Evolutionary conservation across 2,329 filamentous ascomycete genomes (phyloP), one percentile per base, ranked within the genome.

Genomic region (Dactylonectria estremocensis): DNA sequence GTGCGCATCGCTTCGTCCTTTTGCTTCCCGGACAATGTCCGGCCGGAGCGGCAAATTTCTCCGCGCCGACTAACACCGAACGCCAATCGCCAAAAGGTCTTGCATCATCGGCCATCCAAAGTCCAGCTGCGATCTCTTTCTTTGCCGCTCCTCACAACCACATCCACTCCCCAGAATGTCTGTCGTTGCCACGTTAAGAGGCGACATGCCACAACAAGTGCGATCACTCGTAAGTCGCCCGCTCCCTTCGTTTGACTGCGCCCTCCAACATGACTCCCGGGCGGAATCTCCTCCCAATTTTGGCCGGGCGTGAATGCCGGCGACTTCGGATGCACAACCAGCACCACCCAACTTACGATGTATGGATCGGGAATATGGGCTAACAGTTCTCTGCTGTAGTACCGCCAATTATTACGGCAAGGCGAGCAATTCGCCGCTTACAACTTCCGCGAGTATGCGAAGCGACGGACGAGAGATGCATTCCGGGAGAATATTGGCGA

Each of bases 391-490:
- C 35, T 18, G 11, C 8, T 57, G 16, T 71, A 97, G 95, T 98
- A 97, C 83, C 95, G 96, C 73, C 95, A 95, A 78, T 86, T 99
- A 76, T 87, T 98, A 77, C 93, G 95, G 75, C 93, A 96, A 81
- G 91, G 94, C 69, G 87, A 88, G 69, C 93, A 97, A 78, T 98
- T 99, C 82, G 90, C 94, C 69, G 90, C 93, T 74, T 99, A 98
- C 87, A 99, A 98, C 84, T 99, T 98, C 88, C 91, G 96, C 83
- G 95, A 98, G 81, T 99, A 99, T 83, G 95, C 96, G 61, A 93
- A 91, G 83, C 92, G 96, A 79, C 90, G 95, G 81, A 97, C 96
- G 80, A 89, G 89, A 80, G 96, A 98, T 85, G 92, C 94, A 5
- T 99, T 98, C 82, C 89, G 92, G 76, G 94, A 97, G 80, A 88